Percentiles rank a stretch among this genome's conserved stretches.
phyloP scores from a whole-genome alignment of 495 filamentous ascomycete genomes.

The Cudoniella acicularis region DNA sequence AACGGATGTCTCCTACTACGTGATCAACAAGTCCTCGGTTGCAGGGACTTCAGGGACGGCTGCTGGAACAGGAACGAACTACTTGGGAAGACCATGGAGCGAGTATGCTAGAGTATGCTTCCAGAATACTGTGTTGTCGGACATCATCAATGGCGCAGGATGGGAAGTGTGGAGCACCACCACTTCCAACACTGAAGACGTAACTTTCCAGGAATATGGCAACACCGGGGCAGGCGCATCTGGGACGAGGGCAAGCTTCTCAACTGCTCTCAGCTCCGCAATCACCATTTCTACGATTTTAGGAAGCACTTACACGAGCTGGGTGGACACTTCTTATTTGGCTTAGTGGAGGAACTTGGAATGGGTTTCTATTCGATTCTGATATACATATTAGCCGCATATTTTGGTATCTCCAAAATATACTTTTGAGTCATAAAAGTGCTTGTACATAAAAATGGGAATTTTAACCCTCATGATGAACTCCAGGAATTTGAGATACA shows the following conservation, averaged over 20 bases:
- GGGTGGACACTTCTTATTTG: slow-evolving; percentile 24
- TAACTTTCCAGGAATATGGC: slow-evolving; percentile 55
- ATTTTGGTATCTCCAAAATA: no score
- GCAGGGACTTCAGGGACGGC: slow-evolving; percentile 12
- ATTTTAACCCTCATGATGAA: no score
- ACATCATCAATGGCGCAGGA: slow-evolving; percentile 56
- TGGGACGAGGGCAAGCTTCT: slow-evolving; percentile 56
- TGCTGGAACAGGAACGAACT: slow-evolving; percentile 46
- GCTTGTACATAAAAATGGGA: no score
- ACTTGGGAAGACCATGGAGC: slow-evolving; percentile 65
- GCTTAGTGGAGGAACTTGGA: background rate
- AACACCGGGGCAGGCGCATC: slow-evolving; percentile 56
- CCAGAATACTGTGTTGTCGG: slow-evolving; percentile 51
- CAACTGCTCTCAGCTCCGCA: slow-evolving; percentile 39
- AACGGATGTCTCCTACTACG: slow-evolving; percentile 52
- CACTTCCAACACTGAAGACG: slow-evolving; percentile 45
- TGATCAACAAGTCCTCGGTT: slow-evolving; percentile 55
- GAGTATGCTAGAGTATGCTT: slow-evolving; percentile 59
- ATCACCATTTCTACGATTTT: slow-evolving; percentile 47
- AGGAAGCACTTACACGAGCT: slow-evolving; percentile 42
- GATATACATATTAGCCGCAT: background rate
- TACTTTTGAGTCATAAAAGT: no score
- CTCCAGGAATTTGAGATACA: no score
- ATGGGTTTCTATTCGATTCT: background rate
- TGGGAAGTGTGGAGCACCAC: slow-evolving; percentile 56